These are phyloP conservation scores for Diplodia mutila DNA, from an alignment of 2,329 filamentous ascomycete species.

Conservation along the genomic window DNA sequence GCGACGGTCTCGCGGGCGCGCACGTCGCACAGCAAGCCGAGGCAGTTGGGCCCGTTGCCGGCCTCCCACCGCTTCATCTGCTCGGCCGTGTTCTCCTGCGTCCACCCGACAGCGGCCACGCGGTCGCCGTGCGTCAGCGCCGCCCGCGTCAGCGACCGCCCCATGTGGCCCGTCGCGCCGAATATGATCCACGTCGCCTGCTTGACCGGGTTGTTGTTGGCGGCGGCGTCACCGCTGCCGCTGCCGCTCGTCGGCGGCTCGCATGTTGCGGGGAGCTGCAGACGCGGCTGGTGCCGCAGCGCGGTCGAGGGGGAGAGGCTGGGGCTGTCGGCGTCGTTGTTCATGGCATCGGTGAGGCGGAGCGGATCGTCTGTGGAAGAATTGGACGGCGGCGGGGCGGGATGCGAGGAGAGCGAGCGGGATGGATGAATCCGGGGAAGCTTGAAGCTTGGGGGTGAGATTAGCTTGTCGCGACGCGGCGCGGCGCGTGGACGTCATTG, in stretches of 20 bases:
- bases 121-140: constrained; percentile 80
- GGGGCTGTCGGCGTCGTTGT: constrained; percentile 25
- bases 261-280: constrained; percentile 78
- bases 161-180: constrained; percentile 96
- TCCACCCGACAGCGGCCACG: constrained; percentile 83
- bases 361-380: neutral
- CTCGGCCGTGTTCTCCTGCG: constrained; percentile 72
- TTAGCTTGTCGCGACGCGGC: neutral
- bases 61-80: constrained; percentile 67
- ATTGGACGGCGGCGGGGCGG: neutral
- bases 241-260: constrained; percentile 70
- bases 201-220: constrained; percentile 68
- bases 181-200: constrained; percentile 94
- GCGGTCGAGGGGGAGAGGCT: constrained; percentile 43
- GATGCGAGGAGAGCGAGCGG: neutral
- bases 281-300: constrained; percentile 43
- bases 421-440: neutral
- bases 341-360: constrained; percentile 15
- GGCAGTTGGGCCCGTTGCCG: constrained; percentile 63
- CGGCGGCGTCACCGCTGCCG: constrained; percentile 33
- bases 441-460: neutral
- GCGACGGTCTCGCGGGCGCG: constrained; percentile 78
- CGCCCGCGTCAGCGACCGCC: constrained; percentile 82
- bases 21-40: constrained; percentile 88
- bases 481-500: constrained; percentile 22